phyloP scores from a whole-genome alignment of 768 basidiomycete species.

The Gelatoporia subvermispora region DNA sequence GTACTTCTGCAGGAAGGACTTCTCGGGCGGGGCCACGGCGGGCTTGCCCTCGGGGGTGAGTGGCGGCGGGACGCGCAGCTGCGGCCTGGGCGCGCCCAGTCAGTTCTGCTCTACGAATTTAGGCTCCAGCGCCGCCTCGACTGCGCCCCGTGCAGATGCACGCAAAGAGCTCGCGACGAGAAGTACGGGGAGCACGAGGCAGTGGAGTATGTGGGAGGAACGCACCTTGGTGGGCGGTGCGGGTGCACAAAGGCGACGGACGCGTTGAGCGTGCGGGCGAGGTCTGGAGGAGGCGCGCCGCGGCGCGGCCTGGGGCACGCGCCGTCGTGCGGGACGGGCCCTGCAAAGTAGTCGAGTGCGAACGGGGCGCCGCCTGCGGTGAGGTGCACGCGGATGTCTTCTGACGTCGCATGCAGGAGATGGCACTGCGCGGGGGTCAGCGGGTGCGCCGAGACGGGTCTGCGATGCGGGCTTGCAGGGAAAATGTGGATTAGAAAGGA shows the following conservation, averaged over 20 bases:
- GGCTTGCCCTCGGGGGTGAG: slow-evolving; percentile 63
- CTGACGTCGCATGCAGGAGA: slow-evolving; percentile 46
- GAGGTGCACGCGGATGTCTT: slow-evolving; percentile 55
- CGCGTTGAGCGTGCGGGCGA: slow-evolving; percentile 43
- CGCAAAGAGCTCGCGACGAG: background rate
- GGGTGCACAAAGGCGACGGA: slow-evolving; percentile 44
- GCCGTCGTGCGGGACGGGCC: slow-evolving; percentile 64
- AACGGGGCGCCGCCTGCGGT: slow-evolving; percentile 43
- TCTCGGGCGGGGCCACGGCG: slow-evolving; percentile 57
- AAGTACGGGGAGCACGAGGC: background rate
- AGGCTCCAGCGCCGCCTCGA: too few relatives aligned
- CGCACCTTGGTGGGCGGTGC: slow-evolving; percentile 55
- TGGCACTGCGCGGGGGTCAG: slow-evolving; percentile 56
- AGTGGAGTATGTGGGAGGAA: slow-evolving; percentile 2
- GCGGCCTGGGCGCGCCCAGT: slow-evolving; percentile 42
- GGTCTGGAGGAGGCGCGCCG: slow-evolving; percentile 9
- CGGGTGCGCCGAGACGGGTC: too few relatives aligned
- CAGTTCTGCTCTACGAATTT: background rate
- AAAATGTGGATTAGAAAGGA: background rate
- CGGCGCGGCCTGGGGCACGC: slow-evolving; percentile 40
- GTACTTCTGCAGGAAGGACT: slow-evolving; percentile 83
- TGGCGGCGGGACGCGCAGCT: slow-evolving; percentile 62
- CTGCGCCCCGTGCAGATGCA: background rate
- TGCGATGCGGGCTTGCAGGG: background rate
- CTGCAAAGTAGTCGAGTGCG: slow-evolving; percentile 68